These are phyloP conservation scores for Geotrichum macrosporum DNA, from an alignment of 1,139 yeast genomes.

Conservation along the genomic window DNA sequence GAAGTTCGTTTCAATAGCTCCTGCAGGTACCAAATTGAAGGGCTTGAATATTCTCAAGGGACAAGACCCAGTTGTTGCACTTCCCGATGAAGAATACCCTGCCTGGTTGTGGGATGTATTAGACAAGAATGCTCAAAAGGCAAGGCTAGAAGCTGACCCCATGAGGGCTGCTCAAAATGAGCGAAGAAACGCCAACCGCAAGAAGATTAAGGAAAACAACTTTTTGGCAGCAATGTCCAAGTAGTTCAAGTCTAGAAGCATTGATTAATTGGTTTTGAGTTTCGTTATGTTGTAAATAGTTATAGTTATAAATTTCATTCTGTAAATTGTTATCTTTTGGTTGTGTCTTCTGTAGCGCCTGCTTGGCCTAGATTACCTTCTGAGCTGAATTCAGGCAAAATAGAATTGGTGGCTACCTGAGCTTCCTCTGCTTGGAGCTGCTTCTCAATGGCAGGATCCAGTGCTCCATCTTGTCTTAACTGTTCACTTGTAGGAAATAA, in stretches of 20 bases:
- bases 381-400: background rate
- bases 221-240: constrained; percentile 44
- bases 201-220: constrained; percentile 71
- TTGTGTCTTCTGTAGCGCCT: constrained; percentile 1
- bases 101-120: constrained; percentile 92
- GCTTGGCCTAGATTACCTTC: background rate
- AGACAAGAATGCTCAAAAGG: constrained; percentile 55
- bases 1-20: constrained; percentile 32
- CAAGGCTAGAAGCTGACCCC: constrained; percentile 54
- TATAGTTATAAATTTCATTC: constrained; percentile 1
- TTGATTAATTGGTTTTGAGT: constrained; percentile 1
- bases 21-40: constrained; percentile 78
- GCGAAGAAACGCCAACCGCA: constrained; percentile 62
- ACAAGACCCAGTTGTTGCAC: constrained; percentile 86
- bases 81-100: constrained; percentile 85
- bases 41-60: constrained; percentile 66
- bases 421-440: constrained; percentile 1
- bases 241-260: constrained; percentile 14
- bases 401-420: background rate
- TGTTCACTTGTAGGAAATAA: constrained; percentile 15
- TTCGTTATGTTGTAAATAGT: constrained; percentile 1
- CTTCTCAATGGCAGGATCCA: constrained; percentile 12
- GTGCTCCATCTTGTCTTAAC: constrained; percentile 16
- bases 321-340: background rate
- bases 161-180: constrained; percentile 65